Conservation (phyloP, 2,329 filamentous ascomycete species). For the Pseudofabraea citricarpa region DNA sequence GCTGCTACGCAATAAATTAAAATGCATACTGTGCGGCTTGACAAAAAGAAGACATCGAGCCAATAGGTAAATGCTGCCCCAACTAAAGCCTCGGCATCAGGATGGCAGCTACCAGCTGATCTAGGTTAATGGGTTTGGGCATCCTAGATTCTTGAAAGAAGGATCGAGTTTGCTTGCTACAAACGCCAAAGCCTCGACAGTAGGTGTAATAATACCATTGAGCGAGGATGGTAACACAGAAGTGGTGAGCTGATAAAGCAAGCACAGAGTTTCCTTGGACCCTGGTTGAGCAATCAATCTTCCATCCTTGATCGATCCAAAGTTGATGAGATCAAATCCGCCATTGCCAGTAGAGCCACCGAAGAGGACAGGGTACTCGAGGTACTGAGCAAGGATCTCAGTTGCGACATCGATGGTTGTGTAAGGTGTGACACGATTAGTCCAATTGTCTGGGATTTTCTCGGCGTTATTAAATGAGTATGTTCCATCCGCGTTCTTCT, state of each 20-base stretch:
- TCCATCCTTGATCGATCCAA: conserved; percentile 34
- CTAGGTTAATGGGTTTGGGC: conserved; percentile 21
- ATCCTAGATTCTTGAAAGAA: conserved; percentile 30
- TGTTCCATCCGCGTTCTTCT: conserved; percentile 30
- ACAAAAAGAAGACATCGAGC: too few species aligned
- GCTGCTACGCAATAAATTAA: too few species aligned
- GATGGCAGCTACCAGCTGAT: background rate
- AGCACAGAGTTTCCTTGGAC: conserved; percentile 28
- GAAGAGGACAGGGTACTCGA: conserved; percentile 36
- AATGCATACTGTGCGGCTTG: too few species aligned
- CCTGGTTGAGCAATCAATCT: conserved; percentile 24
- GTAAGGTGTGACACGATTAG: conserved; percentile 15
- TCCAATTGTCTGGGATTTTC: conserved; percentile 19
- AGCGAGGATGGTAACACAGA: conserved; percentile 31
- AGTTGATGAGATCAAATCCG: conserved; percentile 33
- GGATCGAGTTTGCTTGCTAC: conserved; percentile 26
- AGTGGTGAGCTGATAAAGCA: conserved; percentile 38
- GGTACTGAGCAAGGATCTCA: conserved; percentile 37
- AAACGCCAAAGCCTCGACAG: conserved; percentile 29
- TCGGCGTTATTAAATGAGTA: conserved; percentile 31
- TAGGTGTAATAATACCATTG: conserved; percentile 31
- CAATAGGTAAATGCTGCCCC: too few species aligned
- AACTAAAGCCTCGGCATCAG: background rate
- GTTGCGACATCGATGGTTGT: conserved; percentile 30
- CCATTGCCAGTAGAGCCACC: conserved; percentile 35